phyloP scores from a whole-genome alignment of 1,284 basidiomycete species.

The Schizophyllum amplum region DNA sequence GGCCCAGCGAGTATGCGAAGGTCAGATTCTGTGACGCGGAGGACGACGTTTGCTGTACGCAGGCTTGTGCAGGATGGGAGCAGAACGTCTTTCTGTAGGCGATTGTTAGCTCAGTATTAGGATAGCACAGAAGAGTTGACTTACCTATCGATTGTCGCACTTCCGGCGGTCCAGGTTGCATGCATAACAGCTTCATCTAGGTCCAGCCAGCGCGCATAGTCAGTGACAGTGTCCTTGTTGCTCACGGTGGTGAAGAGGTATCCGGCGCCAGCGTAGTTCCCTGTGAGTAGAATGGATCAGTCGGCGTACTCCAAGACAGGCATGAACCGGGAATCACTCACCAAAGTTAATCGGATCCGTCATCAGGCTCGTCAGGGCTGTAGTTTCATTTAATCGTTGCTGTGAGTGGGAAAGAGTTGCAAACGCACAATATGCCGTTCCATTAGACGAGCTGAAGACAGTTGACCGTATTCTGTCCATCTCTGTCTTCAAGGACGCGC shows the following conservation, averaged over 20 bases:
- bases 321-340: neutral
- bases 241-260: conserved; percentile 47
- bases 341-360: neutral
- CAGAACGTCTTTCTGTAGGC: conserved; percentile 55
- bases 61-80: conserved; percentile 54
- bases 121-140: neutral
- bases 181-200: conserved; percentile 51
- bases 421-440: neutral
- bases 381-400: neutral
- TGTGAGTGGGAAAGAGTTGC: too few relatives aligned
- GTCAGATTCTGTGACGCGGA: conserved; percentile 23
- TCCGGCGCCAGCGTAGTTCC: conserved; percentile 63
- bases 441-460: conserved; percentile 35
- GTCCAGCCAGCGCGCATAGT: conserved; percentile 62
- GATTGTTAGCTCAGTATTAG: conserved; percentile 2
- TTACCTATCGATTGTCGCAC: conserved; percentile 23
- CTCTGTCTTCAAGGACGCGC: conserved; percentile 32
- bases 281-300: conserved; percentile 24
- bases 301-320: neutral
- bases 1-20: conserved; percentile 42
- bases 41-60: conserved; percentile 40
- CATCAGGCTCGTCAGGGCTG: neutral
- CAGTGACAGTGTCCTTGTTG: conserved; percentile 22
- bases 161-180: conserved; percentile 50
- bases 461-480: conserved; percentile 46